Percentiles rank a stretch among this genome's conserved stretches.
Evolutionary conservation across 2,329 filamentous ascomycete genomes (phyloP).

Genomic region (Seiridium cupressi): DNA sequence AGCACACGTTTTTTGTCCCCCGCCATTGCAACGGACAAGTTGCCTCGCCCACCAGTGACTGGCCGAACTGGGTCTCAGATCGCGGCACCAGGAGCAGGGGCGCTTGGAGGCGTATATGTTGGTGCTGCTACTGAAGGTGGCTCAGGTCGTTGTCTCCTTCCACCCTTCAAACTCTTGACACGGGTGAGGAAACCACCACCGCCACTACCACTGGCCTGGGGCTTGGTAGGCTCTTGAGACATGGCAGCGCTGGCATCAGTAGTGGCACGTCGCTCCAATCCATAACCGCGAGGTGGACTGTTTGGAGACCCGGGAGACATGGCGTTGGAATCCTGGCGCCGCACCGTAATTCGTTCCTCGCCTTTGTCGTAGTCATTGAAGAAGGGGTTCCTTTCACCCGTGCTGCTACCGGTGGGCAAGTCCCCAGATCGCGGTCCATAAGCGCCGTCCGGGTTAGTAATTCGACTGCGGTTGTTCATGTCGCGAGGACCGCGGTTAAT

Average conservation of each 20-base stretch:
- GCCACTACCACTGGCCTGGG: constrained; percentile 47
- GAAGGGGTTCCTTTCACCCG: constrained; percentile 70
- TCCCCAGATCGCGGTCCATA: constrained; percentile 41
- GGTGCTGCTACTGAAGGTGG: constrained; percentile 22
- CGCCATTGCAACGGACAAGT: no score
- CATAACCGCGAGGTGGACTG: constrained; percentile 53
- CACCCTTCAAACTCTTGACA: constrained; percentile 80
- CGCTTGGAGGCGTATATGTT: constrained; percentile 16
- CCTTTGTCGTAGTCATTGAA: constrained; percentile 71
- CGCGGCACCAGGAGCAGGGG: background rate
- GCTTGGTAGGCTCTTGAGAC: constrained; percentile 34
- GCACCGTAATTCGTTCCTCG: constrained; percentile 49
- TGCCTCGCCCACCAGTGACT: no score
- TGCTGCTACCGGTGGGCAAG: constrained; percentile 28
- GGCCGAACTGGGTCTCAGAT: background rate
- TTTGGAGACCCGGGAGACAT: constrained; percentile 45
- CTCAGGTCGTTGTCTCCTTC: constrained; percentile 48
- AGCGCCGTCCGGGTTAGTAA: constrained; percentile 53
- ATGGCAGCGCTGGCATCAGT: constrained; percentile 45
- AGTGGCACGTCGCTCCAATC: constrained; percentile 64
- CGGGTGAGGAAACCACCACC: constrained; percentile 68
- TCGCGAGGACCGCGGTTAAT: constrained; percentile 71
- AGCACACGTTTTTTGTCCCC: no score
- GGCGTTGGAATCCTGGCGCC: constrained; percentile 30
- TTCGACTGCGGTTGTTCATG: constrained; percentile 56